Conservation (phyloP, 495 filamentous ascomycete species). For the Clohesyomyces aquaticus region DNA sequence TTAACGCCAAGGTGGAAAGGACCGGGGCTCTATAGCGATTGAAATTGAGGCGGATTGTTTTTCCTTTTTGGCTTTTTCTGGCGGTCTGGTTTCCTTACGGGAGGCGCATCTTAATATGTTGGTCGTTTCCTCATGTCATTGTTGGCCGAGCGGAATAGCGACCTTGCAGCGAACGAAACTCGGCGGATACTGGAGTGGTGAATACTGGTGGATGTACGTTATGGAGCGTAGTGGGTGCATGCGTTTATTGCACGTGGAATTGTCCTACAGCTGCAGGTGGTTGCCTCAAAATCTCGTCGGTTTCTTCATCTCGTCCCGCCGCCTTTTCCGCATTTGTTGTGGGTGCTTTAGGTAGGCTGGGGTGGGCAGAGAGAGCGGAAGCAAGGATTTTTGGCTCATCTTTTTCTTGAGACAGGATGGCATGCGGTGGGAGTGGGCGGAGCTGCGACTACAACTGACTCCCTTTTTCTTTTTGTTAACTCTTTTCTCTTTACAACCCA, state of each 20-base stretch:
- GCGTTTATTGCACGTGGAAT: neutral
- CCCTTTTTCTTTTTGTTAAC: neutral
- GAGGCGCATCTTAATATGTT: constrained; percentile 10
- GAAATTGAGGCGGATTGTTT: constrained; percentile 12
- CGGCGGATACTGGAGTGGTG: neutral
- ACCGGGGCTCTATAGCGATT: constrained; percentile 1
- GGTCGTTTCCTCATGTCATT: constrained; percentile 18
- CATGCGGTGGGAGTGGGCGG: neutral
- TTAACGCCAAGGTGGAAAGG: neutral
- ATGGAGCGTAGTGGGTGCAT: neutral
- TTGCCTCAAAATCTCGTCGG: neutral
- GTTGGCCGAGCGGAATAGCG: neutral
- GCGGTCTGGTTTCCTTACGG: neutral
- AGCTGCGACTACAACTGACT: neutral
- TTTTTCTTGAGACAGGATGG: neutral
- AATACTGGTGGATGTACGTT: constrained; percentile 2
- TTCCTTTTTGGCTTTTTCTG: constrained; percentile 4
- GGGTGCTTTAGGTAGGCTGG: neutral
- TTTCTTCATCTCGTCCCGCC: neutral
- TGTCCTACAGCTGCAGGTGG: neutral
- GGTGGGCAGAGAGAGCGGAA: neutral
- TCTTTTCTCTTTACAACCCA: neutral
- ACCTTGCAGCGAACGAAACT: constrained; percentile 1
- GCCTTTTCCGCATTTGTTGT: neutral
- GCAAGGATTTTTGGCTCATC: neutral